phyloP scores from a whole-genome alignment of 306 rosid genomes.

The Dryas octopetala region DNA sequence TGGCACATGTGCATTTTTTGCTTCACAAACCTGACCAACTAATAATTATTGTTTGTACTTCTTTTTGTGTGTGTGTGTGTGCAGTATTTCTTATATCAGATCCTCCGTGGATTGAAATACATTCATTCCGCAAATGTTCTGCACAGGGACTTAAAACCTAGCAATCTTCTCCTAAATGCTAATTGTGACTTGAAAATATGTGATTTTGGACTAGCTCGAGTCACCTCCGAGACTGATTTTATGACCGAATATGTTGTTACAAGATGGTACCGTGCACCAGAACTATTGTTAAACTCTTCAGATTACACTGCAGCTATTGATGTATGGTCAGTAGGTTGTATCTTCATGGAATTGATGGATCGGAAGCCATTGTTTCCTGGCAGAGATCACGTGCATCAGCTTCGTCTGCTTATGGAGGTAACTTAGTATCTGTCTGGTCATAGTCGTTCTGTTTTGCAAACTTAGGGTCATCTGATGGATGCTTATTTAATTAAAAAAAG shows the following conservation, averaged over 20 bases:
- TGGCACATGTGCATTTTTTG: neutral
- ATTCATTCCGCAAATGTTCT: constrained; percentile 95
- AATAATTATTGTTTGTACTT: neutral
- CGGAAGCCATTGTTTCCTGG: constrained; percentile 95
- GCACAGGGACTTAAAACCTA: constrained; percentile 93
- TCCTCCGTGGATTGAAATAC: constrained; percentile 96
- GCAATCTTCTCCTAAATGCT: constrained; percentile 93
- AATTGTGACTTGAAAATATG: constrained; percentile 95
- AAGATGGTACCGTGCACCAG: constrained; percentile 98
- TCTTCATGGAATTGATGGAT: constrained; percentile 98
- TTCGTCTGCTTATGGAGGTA: constrained; percentile 98
- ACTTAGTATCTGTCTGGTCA: neutral
- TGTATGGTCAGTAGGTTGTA: constrained; percentile 97
- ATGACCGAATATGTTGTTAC: constrained; percentile 98
- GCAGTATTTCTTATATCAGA: constrained; percentile 95
- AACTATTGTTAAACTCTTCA: constrained; percentile 82
- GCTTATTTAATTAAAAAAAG: neutral
- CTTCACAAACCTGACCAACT: neutral
- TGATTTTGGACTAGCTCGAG: constrained; percentile 96
- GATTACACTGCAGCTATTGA: constrained; percentile 98
- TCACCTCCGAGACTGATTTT: constrained; percentile 94
- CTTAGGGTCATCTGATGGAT: neutral
- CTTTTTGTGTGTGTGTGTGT: neutral
- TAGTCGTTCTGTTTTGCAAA: neutral
- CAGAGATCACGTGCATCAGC: constrained; percentile 93